Conservation (phyloP, 2,329 filamentous ascomycete species). For the Myriosclerotinia duriaeana region DNA sequence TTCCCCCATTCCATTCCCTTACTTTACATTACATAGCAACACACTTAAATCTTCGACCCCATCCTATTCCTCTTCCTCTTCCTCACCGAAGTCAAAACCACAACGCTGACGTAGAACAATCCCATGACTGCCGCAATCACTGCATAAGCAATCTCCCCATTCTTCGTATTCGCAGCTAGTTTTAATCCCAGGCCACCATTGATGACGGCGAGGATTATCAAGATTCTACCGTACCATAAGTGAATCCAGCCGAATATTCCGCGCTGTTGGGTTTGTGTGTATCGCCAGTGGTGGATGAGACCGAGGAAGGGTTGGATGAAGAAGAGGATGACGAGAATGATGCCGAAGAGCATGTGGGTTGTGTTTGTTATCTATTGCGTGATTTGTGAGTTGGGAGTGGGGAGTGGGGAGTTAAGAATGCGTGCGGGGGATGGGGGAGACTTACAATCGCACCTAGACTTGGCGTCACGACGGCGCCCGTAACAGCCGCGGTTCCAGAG, state of each 20-base stretch:
- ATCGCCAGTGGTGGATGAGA: slow-evolving; percentile 57
- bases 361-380: slow-evolving; percentile 51
- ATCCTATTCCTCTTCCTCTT: slow-evolving; percentile 9
- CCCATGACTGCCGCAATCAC: slow-evolving; percentile 54
- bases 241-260: slow-evolving; percentile 56
- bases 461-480: not conserved
- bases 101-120: slow-evolving; percentile 45
- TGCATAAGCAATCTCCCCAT: slow-evolving; percentile 54
- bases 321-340: slow-evolving; percentile 54
- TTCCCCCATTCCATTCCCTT: too few relatives aligned
- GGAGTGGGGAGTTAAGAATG: too few relatives aligned
- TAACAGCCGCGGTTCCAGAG: not conserved
- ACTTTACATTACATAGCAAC: not conserved
- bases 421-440: slow-evolving; percentile 26
- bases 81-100: slow-evolving; percentile 27
- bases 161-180: slow-evolving; percentile 45
- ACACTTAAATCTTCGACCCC: not conserved
- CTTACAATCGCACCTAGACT: slow-evolving; percentile 43
- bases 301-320: slow-evolving; percentile 59
- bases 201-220: slow-evolving; percentile 59
- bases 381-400: slow-evolving; percentile 8
- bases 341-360: slow-evolving; percentile 57
- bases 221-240: slow-evolving; percentile 60
- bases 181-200: slow-evolving; percentile 63
- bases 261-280: slow-evolving; percentile 48